Base-by-base conservation (phyloP, 2,329 filamentous ascomycete genomes). In the Penicillium italicum region DNA sequence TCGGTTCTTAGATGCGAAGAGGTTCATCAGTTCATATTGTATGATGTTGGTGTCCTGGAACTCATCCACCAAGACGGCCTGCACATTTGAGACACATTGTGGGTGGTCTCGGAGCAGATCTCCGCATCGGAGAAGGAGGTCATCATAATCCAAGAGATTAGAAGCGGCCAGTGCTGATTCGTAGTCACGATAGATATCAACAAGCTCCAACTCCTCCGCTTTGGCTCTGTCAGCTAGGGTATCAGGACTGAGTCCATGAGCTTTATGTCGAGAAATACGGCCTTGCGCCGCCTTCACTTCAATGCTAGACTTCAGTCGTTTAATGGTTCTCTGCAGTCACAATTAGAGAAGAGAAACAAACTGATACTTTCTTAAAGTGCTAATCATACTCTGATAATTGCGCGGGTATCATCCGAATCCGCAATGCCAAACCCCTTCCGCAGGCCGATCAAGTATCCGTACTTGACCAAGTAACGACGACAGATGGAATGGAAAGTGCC, bases 21-120 rank as follows among this genome's bases (percentile, higher is more conserved):
- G 80, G 60, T 84, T 87, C 91, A 97, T 97, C 40, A 99, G 78
- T 64, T 97, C 91, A 67, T 96, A 97, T 72, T 99, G 93, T 5
- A 97, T 87, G 20, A 90, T 84, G 69, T 97, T 99, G 8, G 93
- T 97, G 74, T 99, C 93, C 74, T 99, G 93, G 61, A 97, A 99
- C 69, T 99, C 93, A 70, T 99, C 93, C 59, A 99, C 95, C 43
- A 99, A 80, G 7, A 97, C 91, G 0, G 90, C 85, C 72, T 97
- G 86, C 18, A 99, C 86, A 64, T 96, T 97, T 14, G 87, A 87
- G 3, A 97, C 92, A 66, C 92, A 97, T 14, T 83, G 79, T 0
- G 92, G 90, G 62, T 89, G 83, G 20, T 80, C 77, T 56, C 81
- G 82, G 20, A 99, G 80, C 11, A 99, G 80, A 56, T 95, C 85